Percentiles rank a stretch among this genome's conserved stretches.
Evolutionary conservation across 2,329 filamentous ascomycete genomes (phyloP).

Genomic region (Zasmidium citrigriseum): DNA sequence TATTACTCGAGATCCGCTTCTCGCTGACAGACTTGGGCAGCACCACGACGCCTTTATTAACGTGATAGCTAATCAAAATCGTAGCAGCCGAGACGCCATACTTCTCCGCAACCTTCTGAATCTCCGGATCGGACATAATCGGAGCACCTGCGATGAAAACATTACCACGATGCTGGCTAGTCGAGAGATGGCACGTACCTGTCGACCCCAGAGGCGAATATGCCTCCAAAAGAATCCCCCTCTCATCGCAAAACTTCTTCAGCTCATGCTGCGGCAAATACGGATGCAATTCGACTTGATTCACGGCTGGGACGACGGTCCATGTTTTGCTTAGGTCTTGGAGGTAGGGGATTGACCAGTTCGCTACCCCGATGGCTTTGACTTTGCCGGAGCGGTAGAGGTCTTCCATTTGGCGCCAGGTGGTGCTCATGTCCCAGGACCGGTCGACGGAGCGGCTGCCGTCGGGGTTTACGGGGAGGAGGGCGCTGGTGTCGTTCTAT

Average conservation of each 20-base stretch:
- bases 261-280: constrained; percentile 69
- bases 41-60: too few species aligned
- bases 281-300: constrained; percentile 69
- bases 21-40: too few species aligned
- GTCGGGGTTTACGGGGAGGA: too few species aligned
- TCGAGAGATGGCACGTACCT: neutral
- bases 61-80: too few species aligned
- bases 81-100: too few species aligned
- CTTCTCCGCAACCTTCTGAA: neutral
- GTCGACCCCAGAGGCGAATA: too few species aligned
- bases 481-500: too few species aligned
- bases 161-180: neutral
- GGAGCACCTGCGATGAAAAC: neutral
- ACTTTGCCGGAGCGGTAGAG: constrained; percentile 50
- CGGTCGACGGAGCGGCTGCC: neutral
- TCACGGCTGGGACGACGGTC: constrained; percentile 24
- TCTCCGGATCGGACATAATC: neutral
- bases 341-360: too few species aligned
- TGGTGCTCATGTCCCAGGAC: constrained; percentile 42
- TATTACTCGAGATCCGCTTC: too few species aligned
- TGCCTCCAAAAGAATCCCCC: too few species aligned
- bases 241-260: too few species aligned
- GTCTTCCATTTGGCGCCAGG: constrained; percentile 75
- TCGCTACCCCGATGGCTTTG: constrained; percentile 52
- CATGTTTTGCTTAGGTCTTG: too few species aligned